These are phyloP conservation scores for Termitomyces sp. DNA, from an alignment of 768 basidiomycete species.

Conservation along the genomic window DNA sequence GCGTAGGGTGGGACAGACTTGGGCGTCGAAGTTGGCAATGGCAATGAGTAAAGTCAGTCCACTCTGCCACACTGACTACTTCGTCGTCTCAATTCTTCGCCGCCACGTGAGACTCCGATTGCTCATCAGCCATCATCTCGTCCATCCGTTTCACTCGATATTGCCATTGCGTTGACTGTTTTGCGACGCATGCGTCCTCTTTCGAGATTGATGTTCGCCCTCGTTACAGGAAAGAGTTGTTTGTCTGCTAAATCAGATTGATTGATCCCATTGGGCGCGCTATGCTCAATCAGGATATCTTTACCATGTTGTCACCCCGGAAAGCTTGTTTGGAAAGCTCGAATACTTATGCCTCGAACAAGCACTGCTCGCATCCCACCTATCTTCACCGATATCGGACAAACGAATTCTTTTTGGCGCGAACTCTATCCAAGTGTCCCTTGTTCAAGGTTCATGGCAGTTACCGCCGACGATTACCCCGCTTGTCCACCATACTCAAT, in stretches of 20 bases:
- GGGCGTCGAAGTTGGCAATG: slow-evolving; percentile 11
- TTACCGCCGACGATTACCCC: no score
- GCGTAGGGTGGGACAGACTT: slow-evolving; percentile 1
- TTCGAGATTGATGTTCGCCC: not conserved
- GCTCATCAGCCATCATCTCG: slow-evolving; percentile 2
- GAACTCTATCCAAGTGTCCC: no score
- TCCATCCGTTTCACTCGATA: not conserved
- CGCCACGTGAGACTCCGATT: slow-evolving; percentile 13
- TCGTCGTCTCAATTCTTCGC: slow-evolving; percentile 1
- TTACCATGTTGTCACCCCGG: not conserved
- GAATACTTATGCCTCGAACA: not conserved
- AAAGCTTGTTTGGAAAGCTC: not conserved
- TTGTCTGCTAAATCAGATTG: not conserved
- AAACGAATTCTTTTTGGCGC: no score
- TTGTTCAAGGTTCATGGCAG: no score
- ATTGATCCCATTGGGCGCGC: not conserved
- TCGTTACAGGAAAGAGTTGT: not conserved
- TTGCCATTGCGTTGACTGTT: not conserved
- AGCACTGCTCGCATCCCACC: not conserved
- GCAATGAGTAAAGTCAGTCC: slow-evolving; percentile 11
- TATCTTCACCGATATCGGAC: no score
- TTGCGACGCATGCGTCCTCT: not conserved
- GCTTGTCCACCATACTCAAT: no score
- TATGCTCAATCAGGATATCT: slow-evolving; percentile 2
- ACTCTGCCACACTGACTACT: slow-evolving; percentile 1